Conservation (phyloP, 768 basidiomycete genomes). For the Lactarius evosmus region DNA sequence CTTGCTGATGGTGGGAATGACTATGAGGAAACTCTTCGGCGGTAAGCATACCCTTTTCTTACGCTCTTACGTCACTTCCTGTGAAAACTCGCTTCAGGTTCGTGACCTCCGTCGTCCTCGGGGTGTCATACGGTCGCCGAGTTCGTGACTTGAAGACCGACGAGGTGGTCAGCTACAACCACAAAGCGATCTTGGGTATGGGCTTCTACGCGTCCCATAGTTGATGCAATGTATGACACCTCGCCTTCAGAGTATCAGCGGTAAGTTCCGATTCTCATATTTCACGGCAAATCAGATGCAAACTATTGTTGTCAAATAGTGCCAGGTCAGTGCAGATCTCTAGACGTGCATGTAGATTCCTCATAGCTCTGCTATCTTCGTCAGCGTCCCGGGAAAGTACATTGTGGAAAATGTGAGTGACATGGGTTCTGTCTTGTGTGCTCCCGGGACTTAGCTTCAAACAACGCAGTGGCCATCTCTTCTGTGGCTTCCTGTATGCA, state of each 20-base stretch:
- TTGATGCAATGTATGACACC: background rate
- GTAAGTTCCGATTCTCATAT: background rate
- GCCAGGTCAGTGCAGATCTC: conserved; percentile 6
- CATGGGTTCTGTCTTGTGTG: background rate
- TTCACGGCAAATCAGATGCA: background rate
- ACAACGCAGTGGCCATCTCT: conserved; percentile 8
- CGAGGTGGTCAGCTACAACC: conserved; percentile 11
- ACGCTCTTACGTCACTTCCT: background rate
- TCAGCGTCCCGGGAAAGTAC: conserved; percentile 9
- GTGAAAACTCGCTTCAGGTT: conserved; percentile 5
- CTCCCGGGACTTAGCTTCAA: background rate
- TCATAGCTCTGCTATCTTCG: background rate
- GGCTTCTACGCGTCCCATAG: background rate
- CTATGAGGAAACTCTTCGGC: conserved; percentile 3
- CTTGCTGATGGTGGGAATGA: background rate
- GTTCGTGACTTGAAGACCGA: conserved; percentile 11
- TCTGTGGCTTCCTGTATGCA: conserved; percentile 20
- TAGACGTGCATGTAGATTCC: background rate
- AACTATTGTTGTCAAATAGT: background rate
- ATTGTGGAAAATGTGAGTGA: conserved; percentile 14
- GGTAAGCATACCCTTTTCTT: conserved; percentile 8
- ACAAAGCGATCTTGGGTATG: background rate
- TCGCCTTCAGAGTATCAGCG: conserved; percentile 2
- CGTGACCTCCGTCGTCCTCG: conserved; percentile 13
- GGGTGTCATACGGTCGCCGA: conserved; percentile 15